Percentiles rank a stretch among this genome's conserved stretches.
phyloP scores from a whole-genome alignment of 768 basidiomycete genomes.

The Lanmaoa rubissima region DNA sequence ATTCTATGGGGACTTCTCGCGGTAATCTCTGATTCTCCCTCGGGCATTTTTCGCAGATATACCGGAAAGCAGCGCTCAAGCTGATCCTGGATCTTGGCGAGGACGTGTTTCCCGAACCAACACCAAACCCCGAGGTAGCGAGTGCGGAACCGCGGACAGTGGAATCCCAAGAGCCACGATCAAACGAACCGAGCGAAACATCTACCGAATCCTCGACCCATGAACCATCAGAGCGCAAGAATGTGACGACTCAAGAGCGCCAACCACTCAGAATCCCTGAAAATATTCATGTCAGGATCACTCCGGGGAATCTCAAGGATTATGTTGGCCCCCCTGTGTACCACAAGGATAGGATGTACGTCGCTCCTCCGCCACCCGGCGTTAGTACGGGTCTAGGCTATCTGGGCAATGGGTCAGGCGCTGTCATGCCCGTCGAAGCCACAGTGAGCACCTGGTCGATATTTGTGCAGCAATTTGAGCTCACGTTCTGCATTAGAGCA shows the following conservation, averaged over 20 bases:
- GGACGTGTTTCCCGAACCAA: constrained; percentile 74
- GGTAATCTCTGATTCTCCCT: background rate
- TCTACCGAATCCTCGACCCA: constrained; percentile 16
- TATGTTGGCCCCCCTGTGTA: constrained; percentile 97
- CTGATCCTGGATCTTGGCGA: constrained; percentile 91
- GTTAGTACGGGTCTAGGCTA: constrained; percentile 96
- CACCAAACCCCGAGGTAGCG: constrained; percentile 17
- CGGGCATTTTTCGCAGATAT: constrained; percentile 59
- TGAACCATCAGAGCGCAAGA: constrained; percentile 39
- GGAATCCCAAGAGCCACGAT: constrained; percentile 50
- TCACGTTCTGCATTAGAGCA: constrained; percentile 51
- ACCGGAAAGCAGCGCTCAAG: constrained; percentile 91
- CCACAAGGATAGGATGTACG: constrained; percentile 92
- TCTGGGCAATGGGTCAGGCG: constrained; percentile 92
- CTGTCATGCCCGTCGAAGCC: constrained; percentile 96
- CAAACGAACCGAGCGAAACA: constrained; percentile 35
- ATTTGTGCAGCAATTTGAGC: background rate
- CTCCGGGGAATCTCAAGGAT: constrained; percentile 86
- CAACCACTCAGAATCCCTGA: constrained; percentile 80
- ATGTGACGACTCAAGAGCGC: constrained; percentile 74
- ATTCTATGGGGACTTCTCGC: background rate
- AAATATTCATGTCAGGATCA: constrained; percentile 76
- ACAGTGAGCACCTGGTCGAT: constrained; percentile 51
- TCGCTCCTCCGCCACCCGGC: constrained; percentile 76
- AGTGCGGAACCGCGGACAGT: constrained; percentile 36